Evolutionary conservation across 352 stramenopile species (phyloP), one percentile per base, ranked within the genome.

Genomic region (Phytophthora europaea): DNA sequence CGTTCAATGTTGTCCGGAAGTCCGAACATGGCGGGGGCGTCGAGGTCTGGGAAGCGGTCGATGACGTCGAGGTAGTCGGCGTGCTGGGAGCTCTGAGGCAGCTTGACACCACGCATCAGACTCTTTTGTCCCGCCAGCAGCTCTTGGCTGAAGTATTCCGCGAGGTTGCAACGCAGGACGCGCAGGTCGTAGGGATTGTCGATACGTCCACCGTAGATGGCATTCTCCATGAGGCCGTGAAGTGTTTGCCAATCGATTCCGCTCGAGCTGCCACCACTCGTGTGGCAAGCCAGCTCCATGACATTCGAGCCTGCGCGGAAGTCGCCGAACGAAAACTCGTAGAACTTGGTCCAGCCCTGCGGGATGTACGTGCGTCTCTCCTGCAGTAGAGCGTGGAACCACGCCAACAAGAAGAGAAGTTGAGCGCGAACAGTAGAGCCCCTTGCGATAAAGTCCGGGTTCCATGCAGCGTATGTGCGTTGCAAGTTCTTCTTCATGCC

Each of bases 401-500:
- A 94, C 0, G 93, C 90, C 54, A 99, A 73, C 51, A 98, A 58
- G 59, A 98, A 98, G 12, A 97, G 79, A 18, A 97, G 52, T 45
- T 97, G 90, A 0, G 88, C 87, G 18, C 90, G 78, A 15, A 78
- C 62, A 1, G 71, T 22, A 2, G 75, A 72, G 3, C 83, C 76
- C 20, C 78, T 80, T 10, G 33, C 78, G 15, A 98, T 84, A 38
- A 95, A 97, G 16, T 95, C 85, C 6, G 79, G 73, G 48, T 70
- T 88, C 95, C 95, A 99, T 0, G 84, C 81, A 8, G 89, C 84
- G 47, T 97, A 98, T 12, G 94, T 99, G 23, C 95, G 87, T 67
- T 98, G 95, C 23, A 99, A 69, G 71, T 99, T 99, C 69, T 98
- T 98, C 82, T 99, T 99, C 58, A 99, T 88, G 1, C 96, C 95